Evolutionary conservation across 208 protist genomes (phyloP).

Genomic region (Crithidia bombi): DNA sequence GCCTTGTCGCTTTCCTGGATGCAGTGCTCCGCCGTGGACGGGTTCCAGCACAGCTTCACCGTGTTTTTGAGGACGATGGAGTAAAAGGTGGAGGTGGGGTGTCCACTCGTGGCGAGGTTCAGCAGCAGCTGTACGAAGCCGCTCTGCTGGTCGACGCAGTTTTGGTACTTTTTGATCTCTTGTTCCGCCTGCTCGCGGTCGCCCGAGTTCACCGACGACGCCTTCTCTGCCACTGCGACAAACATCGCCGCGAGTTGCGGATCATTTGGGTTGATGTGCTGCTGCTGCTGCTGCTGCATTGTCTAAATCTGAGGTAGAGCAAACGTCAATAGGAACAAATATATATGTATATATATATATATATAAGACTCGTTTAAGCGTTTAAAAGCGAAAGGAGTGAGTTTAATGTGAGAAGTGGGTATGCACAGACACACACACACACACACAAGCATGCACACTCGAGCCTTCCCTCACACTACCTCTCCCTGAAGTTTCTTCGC

Average conservation of each 20-base stretch:
- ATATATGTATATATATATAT: too few species aligned
- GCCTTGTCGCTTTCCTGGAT: conserved; percentile 78
- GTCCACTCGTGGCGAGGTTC: conserved; percentile 35
- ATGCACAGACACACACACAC: too few species aligned
- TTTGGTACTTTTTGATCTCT: conserved; percentile 63
- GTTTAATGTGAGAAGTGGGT: too few species aligned
- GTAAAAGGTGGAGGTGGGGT: conserved; percentile 54
- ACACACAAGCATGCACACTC: too few species aligned
- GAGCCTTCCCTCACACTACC: too few species aligned
- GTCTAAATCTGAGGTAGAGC: background rate
- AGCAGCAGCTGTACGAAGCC: conserved; percentile 78
- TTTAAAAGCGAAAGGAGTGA: too few species aligned
- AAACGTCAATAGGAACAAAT: too few species aligned
- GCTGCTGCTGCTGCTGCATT: conserved; percentile 44
- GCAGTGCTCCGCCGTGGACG: conserved; percentile 73
- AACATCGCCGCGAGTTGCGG: conserved; percentile 38
- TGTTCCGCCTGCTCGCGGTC: conserved; percentile 61
- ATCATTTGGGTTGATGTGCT: conserved; percentile 57
- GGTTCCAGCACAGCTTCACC: conserved; percentile 84
- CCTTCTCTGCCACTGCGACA: conserved; percentile 39
- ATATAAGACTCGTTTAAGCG: too few species aligned
- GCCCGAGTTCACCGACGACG: conserved; percentile 49
- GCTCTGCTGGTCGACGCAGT: conserved; percentile 64
- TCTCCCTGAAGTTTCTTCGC: too few species aligned
- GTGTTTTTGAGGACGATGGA: conserved; percentile 90